Evolutionary conservation across 768 basidiomycete genomes (phyloP).

Genomic region (Termitomyces sp.): DNA sequence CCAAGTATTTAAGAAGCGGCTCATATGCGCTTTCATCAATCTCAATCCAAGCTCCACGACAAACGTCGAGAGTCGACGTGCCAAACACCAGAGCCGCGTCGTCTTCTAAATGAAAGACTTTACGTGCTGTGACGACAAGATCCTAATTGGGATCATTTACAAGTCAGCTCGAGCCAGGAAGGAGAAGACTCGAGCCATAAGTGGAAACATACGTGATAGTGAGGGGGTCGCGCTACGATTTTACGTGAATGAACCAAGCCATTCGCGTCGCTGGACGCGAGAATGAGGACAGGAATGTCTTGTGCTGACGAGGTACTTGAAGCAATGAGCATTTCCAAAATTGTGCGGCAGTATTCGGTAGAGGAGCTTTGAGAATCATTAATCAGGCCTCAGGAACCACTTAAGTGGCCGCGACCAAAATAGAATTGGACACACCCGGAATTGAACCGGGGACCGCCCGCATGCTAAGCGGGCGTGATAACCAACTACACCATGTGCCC

Average conservation of each 20-base stretch:
- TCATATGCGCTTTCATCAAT: conserved; percentile 27
- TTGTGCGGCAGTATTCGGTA: background rate
- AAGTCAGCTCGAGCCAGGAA: background rate
- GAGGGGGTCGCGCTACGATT: conserved; percentile 21
- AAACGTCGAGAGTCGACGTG: conserved; percentile 25
- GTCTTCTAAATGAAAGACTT: conserved; percentile 15
- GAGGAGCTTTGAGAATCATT: too few species aligned
- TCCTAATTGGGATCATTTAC: conserved; percentile 14
- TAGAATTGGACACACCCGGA: conserved; percentile 24
- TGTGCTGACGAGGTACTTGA: conserved; percentile 16
- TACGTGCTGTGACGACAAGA: conserved; percentile 12
- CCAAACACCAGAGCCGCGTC: conserved; percentile 11
- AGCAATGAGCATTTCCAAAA: conserved; percentile 15
- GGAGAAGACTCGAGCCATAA: background rate
- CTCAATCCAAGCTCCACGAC: conserved; percentile 21
- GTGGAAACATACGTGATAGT: conserved; percentile 16
- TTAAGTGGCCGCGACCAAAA: background rate
- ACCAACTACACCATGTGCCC: conserved; percentile 30
- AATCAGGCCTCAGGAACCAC: too few species aligned
- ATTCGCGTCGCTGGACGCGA: conserved; percentile 13
- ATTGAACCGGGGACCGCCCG: conserved; percentile 27
- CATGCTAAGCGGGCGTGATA: conserved; percentile 30
- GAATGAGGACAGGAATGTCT: conserved; percentile 22
- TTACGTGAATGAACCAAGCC: conserved; percentile 10
- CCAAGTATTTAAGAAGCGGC: conserved; percentile 19